phyloP scores from a whole-genome alignment of 78 protist genomes.

The Monocercomonoides exilis region DNA sequence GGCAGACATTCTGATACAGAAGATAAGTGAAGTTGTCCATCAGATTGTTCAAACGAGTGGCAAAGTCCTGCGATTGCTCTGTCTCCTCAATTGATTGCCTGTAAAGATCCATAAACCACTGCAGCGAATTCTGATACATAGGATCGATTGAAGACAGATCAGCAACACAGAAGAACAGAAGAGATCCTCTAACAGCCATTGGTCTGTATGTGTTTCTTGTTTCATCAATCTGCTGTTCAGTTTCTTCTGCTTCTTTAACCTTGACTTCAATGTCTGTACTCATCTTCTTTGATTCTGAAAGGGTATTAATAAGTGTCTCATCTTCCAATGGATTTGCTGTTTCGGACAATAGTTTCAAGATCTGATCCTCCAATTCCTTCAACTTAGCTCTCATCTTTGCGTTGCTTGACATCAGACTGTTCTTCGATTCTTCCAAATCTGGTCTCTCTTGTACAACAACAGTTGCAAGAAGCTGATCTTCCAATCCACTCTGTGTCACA shows the following conservation, averaged over 20 bases:
- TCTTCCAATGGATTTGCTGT: constrained; percentile 63
- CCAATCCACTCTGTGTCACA: constrained; percentile 60
- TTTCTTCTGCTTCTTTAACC: constrained; percentile 53
- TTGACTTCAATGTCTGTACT: constrained; percentile 38
- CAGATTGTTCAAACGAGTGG: constrained; percentile 29
- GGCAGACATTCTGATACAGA: constrained; percentile 66
- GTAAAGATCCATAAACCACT: constrained; percentile 67
- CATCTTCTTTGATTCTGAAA: constrained; percentile 57
- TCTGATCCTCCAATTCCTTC: constrained; percentile 52
- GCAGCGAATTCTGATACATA: constrained; percentile 84
- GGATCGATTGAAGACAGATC: constrained; percentile 65
- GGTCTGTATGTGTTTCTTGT: constrained; percentile 54
- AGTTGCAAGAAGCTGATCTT: constrained; percentile 66
- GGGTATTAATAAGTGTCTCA: constrained; percentile 66
- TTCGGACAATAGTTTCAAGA: constrained; percentile 49
- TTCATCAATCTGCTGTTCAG: constrained; percentile 56
- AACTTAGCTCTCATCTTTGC: constrained; percentile 57
- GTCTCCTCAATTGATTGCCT: constrained; percentile 41
- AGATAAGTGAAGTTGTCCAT: constrained; percentile 48
- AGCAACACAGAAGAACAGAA: constrained; percentile 72
- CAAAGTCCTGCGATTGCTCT: constrained; percentile 20
- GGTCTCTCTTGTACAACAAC: constrained; percentile 62
- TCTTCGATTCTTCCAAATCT: constrained; percentile 62
- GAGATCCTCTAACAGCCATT: constrained; percentile 37
- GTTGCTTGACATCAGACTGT: constrained; percentile 32